Evolutionary conservation across 495 filamentous ascomycete genomes (phyloP).

Genomic region (Hyaloscypha variabilis): DNA sequence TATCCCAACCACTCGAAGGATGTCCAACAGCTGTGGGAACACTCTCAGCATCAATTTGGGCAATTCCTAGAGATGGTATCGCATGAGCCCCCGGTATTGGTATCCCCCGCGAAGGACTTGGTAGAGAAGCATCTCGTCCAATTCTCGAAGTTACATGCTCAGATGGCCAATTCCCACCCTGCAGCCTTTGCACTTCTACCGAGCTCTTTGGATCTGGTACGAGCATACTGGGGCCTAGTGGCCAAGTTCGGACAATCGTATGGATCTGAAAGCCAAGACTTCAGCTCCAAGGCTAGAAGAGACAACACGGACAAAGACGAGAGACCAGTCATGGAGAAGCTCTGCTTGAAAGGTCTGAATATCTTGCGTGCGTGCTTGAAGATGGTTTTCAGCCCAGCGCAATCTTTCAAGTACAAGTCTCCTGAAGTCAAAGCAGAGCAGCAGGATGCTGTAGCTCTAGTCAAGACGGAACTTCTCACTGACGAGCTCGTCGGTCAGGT

Average conservation of each 20-base stretch:
- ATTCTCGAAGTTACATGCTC: conserved; percentile 86
- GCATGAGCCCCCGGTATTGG: conserved; percentile 50
- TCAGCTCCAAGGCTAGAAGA: conserved; percentile 43
- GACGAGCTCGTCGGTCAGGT: conserved; percentile 73
- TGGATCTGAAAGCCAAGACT: conserved; percentile 33
- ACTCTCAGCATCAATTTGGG: conserved; percentile 70
- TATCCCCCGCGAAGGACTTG: conserved; percentile 45
- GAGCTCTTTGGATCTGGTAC: conserved; percentile 71
- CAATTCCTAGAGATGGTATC: conserved; percentile 60
- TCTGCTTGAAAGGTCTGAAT: conserved; percentile 78
- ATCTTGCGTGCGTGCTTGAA: conserved; percentile 81
- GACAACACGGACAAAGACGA: conserved; percentile 53
- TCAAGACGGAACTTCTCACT: conserved; percentile 75
- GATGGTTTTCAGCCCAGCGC: conserved; percentile 77
- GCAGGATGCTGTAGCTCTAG: conserved; percentile 58
- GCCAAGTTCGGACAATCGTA: conserved; percentile 74
- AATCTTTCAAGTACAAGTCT: conserved; percentile 80
- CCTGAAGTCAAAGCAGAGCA: conserved; percentile 71
- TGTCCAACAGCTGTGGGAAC: conserved; percentile 75
- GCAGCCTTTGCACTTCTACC: conserved; percentile 81
- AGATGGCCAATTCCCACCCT: conserved; percentile 76
- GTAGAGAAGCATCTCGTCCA: conserved; percentile 88
- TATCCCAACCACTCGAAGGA: conserved; percentile 75
- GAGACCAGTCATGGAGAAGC: conserved; percentile 67
- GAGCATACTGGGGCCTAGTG: conserved; percentile 82